Percentiles rank a stretch among this genome's conserved stretches.
Conservation (phyloP, 2,329 filamentous ascomycete genomes). For the Ceratocystis huliohia region DNA sequence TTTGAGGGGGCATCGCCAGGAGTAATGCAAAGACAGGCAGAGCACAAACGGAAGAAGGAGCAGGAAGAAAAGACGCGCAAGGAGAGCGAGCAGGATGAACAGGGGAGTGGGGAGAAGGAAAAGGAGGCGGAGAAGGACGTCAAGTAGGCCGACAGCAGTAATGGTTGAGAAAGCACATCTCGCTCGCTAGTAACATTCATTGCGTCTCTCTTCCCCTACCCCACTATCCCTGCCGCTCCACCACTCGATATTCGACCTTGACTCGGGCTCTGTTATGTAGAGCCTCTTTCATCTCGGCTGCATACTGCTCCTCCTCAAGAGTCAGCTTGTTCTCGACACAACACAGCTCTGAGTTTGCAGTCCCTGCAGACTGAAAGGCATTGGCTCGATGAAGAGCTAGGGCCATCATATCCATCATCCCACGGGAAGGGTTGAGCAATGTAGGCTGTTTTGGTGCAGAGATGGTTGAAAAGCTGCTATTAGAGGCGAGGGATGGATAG, state of each 20-base stretch:
- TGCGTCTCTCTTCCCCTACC: not conserved
- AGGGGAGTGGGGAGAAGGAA: not conserved
- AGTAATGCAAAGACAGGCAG: constrained; percentile 10
- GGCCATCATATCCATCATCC: not conserved
- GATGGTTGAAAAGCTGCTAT: not conserved
- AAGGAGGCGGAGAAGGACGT: not conserved
- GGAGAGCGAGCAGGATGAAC: not conserved
- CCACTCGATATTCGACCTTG: not conserved
- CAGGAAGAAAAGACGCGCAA: constrained; percentile 1
- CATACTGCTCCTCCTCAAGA: not conserved
- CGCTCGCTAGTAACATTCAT: not conserved
- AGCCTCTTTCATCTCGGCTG: not conserved
- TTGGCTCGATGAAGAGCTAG: not conserved
- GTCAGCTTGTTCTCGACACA: not conserved
- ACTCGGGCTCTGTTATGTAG: not conserved
- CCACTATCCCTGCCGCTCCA: not conserved
- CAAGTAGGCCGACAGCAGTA: not conserved
- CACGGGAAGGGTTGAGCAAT: not conserved
- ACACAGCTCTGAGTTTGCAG: not conserved
- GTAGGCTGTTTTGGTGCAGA: not conserved
- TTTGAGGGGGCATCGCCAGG: constrained; percentile 29
- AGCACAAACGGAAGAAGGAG: constrained; percentile 17
- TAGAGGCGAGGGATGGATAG: not conserved
- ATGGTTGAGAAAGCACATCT: not conserved
- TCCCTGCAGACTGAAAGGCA: not conserved